Evolutionary conservation across 169 alveolate species (phyloP), one percentile per base, ranked within the genome.

Genomic region (Theileria annulata): DNA sequence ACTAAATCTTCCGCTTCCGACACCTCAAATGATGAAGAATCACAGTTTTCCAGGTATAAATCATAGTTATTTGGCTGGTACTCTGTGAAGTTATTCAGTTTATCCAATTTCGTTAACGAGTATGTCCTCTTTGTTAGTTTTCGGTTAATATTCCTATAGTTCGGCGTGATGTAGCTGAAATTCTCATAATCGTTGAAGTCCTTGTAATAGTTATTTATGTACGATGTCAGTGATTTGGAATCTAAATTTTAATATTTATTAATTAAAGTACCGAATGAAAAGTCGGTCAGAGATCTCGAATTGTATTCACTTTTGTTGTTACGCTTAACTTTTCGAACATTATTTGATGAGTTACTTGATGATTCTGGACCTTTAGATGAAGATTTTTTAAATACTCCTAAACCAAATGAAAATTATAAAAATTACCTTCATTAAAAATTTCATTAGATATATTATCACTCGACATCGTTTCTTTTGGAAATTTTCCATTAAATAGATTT

Each of bases 191-290:
- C 71, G 15, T 10, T 58, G 13, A 10, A 58, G 67, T 58, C 67
- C 71, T 31, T 28, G 13, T 62, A 62, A 21, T 62, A 62, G 25
- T 21, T 62, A 30, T 62, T 62, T 37, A 62, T 17, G 12, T 62
- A 62, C 10, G 13, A 2, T 0, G 71, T 2, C 31, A 62, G 12
- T 37, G 71, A 62, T 21, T 28, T 23, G 0, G 71, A n/a, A 30
- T 62, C 71, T 62, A 62, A 62, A 30, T 62, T 28, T 62, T 27
- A 28, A 4, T 62, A n/a, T 42, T 42, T 42, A n/a, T 27, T 62
- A 17, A 5, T 62, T 62, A 17, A 15, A 15, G 3, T 62, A 62
- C 71, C 71, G 37, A n/a, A 37, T 30, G 71, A 62, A 30, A 62
- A 62, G 71, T 62, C 71, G n/a, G 71, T 28, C 1, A 62, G 27